Percentiles rank a stretch among this genome's conserved stretches.
phyloP scores from a whole-genome alignment of 352 stramenopile genomes.

The Globisporangium takayamanum region DNA sequence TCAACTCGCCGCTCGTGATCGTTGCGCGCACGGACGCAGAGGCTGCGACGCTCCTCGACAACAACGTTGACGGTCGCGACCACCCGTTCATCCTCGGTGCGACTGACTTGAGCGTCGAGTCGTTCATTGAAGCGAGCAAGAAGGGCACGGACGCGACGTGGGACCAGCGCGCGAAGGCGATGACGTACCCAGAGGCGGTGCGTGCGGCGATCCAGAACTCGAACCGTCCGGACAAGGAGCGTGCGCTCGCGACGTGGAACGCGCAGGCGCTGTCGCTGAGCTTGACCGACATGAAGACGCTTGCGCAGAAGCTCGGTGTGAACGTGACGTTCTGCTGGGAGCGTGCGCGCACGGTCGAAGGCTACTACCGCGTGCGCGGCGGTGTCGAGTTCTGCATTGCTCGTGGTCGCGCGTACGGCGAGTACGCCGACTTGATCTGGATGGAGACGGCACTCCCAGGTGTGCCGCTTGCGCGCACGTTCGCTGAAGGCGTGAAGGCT shows the following conservation, averaged over 20 bases:
- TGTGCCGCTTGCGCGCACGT: conserved; percentile 91
- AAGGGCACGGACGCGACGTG: conserved; percentile 74
- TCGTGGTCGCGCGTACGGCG: conserved; percentile 91
- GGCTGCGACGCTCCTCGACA: conserved; percentile 95
- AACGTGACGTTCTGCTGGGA: conserved; percentile 95
- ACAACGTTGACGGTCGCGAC: conserved; percentile 96
- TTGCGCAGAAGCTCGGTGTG: conserved; percentile 73
- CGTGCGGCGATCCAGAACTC: conserved; percentile 65
- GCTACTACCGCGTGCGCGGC: conserved; percentile 95
- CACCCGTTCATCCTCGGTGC: conserved; percentile 97
- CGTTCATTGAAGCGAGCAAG: conserved; percentile 72
- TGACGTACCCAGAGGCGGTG: conserved; percentile 96
- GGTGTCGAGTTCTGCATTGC: conserved; percentile 97
- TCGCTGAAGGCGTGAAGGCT: conserved; percentile 91
- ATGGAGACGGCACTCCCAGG: conserved; percentile 97
- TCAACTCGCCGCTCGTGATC: conserved; percentile 93
- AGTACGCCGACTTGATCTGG: conserved; percentile 97
- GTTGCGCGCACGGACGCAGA: conserved; percentile 97
- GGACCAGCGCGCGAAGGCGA: conserved; percentile 89
- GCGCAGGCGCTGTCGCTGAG: conserved; percentile 69
- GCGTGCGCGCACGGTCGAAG: conserved; percentile 92
- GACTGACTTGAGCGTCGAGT: conserved; percentile 87
- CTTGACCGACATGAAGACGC: conserved; percentile 66
- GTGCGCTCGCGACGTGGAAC: conserved; percentile 77
- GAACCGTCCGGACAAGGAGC: conserved; percentile 45